phyloP scores from a whole-genome alignment of 2,329 filamentous ascomycete species.

The Helminthosporium solani region DNA sequence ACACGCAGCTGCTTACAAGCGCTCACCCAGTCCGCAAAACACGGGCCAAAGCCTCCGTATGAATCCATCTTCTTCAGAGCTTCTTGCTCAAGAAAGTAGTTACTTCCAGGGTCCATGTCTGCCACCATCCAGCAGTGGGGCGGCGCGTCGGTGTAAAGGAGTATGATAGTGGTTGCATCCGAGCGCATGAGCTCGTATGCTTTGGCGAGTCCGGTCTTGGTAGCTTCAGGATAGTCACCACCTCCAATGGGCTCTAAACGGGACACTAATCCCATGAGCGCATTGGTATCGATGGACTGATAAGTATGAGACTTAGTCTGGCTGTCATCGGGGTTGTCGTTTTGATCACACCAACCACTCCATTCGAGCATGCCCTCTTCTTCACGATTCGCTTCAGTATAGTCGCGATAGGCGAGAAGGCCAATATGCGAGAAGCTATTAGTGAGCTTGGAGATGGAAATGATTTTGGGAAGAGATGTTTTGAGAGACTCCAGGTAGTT shows the following conservation, averaged over 20 bases:
- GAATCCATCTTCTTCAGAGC: conserved; percentile 13
- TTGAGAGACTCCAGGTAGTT: conserved; percentile 48
- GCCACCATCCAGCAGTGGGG: conserved; percentile 45
- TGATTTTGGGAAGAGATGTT: conserved; percentile 52
- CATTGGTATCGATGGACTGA: conserved; percentile 7
- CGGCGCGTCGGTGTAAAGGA: conserved; percentile 53
- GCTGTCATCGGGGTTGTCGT: not conserved
- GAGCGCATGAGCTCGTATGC: conserved; percentile 52
- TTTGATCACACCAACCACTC: conserved; percentile 50
- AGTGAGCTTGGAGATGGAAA: conserved; percentile 52
- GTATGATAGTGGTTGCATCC: conserved; percentile 51
- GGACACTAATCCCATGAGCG: conserved; percentile 15
- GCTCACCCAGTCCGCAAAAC: conserved; percentile 50
- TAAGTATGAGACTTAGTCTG: not conserved
- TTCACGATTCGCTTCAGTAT: conserved; percentile 28
- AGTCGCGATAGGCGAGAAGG: conserved; percentile 55
- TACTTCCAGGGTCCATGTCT: conserved; percentile 23
- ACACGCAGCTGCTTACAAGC: conserved; percentile 38
- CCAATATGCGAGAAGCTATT: conserved; percentile 54
- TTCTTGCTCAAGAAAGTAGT: conserved; percentile 35
- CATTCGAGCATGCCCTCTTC: conserved; percentile 44
- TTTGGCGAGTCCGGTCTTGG: conserved; percentile 52
- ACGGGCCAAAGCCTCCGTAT: conserved; percentile 37
- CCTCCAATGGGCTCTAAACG: conserved; percentile 39
- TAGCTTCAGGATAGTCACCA: conserved; percentile 51